phyloP scores from a whole-genome alignment of 495 filamentous ascomycete genomes.

The Talaromyces nanjingensis region DNA sequence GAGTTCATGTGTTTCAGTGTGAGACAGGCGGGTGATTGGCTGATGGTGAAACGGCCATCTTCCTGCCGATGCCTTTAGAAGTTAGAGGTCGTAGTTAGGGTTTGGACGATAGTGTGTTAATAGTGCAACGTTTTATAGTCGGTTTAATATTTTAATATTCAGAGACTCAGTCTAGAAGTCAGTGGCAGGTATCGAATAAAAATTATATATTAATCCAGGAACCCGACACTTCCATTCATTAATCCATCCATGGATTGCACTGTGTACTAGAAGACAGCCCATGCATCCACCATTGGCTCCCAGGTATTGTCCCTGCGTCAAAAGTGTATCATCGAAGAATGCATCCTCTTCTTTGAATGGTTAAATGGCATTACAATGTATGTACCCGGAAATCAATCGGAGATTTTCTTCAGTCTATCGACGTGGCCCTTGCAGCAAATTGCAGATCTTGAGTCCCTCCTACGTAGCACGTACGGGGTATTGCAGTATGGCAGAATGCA shows the following conservation, averaged over 20 bases:
- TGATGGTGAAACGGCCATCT: background rate
- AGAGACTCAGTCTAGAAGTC: background rate
- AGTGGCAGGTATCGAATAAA: background rate
- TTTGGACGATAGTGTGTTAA: background rate
- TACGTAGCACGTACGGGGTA: background rate
- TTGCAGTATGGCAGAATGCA: background rate
- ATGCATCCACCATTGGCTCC: background rate
- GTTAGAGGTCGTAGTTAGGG: background rate
- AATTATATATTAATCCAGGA: background rate
- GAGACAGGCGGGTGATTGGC: constrained; percentile 1
- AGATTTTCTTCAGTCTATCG: background rate
- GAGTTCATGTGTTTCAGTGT: constrained; percentile 3
- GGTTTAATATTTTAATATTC: background rate
- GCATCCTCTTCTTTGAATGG: background rate
- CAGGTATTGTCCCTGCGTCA: background rate
- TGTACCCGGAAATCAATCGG: background rate
- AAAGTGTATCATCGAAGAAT: background rate
- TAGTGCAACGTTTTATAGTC: background rate
- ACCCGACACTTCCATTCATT: background rate
- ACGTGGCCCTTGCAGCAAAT: background rate
- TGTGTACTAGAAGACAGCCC: background rate
- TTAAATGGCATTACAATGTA: background rate
- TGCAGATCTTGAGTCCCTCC: background rate
- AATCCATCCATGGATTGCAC: background rate
- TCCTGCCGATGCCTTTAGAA: background rate